Conservation (phyloP, 164 flowering plant genomes). For the Nymphaea thermarum region DNA sequence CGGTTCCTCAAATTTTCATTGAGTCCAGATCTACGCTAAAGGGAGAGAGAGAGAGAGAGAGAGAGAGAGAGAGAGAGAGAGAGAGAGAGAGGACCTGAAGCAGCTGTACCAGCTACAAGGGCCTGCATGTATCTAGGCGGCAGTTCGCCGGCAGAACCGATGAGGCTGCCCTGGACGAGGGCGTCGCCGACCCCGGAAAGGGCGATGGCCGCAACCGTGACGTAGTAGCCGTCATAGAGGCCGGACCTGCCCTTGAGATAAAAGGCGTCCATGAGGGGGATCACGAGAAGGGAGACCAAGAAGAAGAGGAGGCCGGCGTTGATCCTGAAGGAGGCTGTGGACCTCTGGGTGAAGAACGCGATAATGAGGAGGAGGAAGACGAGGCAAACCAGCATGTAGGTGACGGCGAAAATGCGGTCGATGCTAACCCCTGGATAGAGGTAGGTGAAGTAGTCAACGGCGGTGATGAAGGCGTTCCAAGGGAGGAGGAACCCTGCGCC, state of each 20-base stretch:
- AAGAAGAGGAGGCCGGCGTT: conserved; percentile 62
- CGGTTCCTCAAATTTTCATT: no score
- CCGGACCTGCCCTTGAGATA: conserved; percentile 63
- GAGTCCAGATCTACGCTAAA: no score
- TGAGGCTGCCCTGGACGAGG: conserved; percentile 67
- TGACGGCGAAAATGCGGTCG: conserved; percentile 77
- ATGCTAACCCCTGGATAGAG: conserved; percentile 74
- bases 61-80: not conserved
- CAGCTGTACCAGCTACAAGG: conserved; percentile 90
- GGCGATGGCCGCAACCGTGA: conserved; percentile 43
- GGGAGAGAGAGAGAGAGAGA: conserved; percentile 4
- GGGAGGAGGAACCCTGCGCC: conserved; percentile 86
- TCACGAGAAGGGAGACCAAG: conserved; percentile 39
- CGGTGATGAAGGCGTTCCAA: conserved; percentile 98
- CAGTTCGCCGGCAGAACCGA: conserved; percentile 90
- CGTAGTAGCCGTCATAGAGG: conserved; percentile 49
- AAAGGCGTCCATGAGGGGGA: conserved; percentile 58
- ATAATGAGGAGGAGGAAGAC: conserved; percentile 32
- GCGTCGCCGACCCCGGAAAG: conserved; percentile 74
- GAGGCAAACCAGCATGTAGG: conserved; percentile 60
- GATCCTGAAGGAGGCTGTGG: conserved; percentile 38
- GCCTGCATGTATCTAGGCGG: conserved; percentile 96
- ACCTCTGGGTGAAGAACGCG: conserved; percentile 31
- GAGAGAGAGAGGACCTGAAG: conserved; percentile 44
- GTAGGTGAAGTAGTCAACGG: conserved; percentile 90